phyloP scores from a whole-genome alignment of 2,329 filamentous ascomycete species.

The Verruconis gallopava region DNA sequence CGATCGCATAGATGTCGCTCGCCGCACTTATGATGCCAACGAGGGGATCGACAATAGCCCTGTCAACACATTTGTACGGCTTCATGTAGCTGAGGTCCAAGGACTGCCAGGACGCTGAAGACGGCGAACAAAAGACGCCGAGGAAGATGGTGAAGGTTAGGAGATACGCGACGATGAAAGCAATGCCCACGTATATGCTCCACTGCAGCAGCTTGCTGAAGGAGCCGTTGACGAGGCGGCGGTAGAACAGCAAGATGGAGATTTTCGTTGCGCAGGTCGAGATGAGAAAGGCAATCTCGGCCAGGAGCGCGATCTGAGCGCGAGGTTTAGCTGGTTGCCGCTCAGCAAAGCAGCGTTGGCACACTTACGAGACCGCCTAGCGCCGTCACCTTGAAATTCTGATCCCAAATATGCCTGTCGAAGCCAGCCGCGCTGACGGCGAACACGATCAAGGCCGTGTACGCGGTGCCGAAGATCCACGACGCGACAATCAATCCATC shows the following conservation, averaged over 20 bases:
- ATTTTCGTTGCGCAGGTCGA: slow-evolving; percentile 14
- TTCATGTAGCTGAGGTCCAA: slow-evolving; percentile 13
- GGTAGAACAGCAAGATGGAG: slow-evolving; percentile 21
- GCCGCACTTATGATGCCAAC: slow-evolving; percentile 12
- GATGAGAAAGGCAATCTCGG: slow-evolving; percentile 1
- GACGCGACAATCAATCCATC: slow-evolving; percentile 4
- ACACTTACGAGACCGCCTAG: background rate
- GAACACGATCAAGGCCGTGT: slow-evolving; percentile 1
- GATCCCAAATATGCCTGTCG: slow-evolving; percentile 7
- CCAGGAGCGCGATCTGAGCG: background rate
- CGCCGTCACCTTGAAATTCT: background rate
- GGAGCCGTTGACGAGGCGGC: slow-evolving; percentile 17
- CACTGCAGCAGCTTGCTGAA: slow-evolving; percentile 8
- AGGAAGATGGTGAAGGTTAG: slow-evolving; percentile 18
- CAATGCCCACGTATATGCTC: slow-evolving; percentile 18
- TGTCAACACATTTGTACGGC: slow-evolving; percentile 12
- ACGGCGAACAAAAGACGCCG: slow-evolving; percentile 16
- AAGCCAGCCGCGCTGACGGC: background rate
- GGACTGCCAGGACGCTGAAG: slow-evolving; percentile 22
- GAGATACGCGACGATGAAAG: slow-evolving; percentile 15
- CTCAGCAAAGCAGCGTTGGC: background rate
- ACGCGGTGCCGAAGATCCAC: slow-evolving; percentile 4
- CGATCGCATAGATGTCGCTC: slow-evolving; percentile 15
- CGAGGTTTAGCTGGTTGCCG: background rate
- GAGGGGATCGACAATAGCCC: slow-evolving; percentile 13